Base-by-base conservation (phyloP, 805 yeast species). In the Wickerhamomyces hampshirensis region DNA sequence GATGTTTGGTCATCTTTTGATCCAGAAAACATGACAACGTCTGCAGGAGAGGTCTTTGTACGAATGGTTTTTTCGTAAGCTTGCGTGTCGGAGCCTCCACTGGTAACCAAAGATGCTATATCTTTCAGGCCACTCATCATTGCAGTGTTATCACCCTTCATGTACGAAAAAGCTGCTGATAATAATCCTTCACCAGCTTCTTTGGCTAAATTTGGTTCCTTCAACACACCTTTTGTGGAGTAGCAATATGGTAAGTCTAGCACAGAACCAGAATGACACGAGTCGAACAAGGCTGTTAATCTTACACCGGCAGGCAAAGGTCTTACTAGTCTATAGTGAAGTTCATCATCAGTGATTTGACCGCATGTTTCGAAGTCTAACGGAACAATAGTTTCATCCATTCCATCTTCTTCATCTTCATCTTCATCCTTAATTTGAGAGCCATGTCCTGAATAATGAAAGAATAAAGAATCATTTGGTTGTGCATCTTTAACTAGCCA, bases 361-460 rank as follows among this genome's bases (percentile, higher is more conserved):
- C 95, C 94, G 4, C 69, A 66, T 6, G 57, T 58, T 58, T 82
- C 73, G 54, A 77, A 84, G 59, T 83, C 91, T 18, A 82, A 69
- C 0, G 91, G 89, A 44, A 80, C 81, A 39, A 83, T 77, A 5
- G 76, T 77, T 51, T 80, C 85, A 57, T 82, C 89, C 50, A 64
- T 69, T 0, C 87, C 87, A 48, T 78, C 84, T 14, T 71, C 84
- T 51, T 83, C 91, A 51, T 83, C 93, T 17, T 87, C 87, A 50
- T 78, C 75, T 23, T 62, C 53, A 56, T 85, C 95, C 31, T 65
- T 60, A 5, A 77, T 74, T 51, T 78, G 83, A 2, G 93, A 87
- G 21, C 95, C 95, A 54, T 86, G 95, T 6, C 95, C 93, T 0
- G 93, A 82, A 55, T 80, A 85, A 56, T 86, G 95, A 69, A 86